Base-by-base conservation (phyloP, 2,329 filamentous ascomycete species). In the Aquanectria penicillioides region DNA sequence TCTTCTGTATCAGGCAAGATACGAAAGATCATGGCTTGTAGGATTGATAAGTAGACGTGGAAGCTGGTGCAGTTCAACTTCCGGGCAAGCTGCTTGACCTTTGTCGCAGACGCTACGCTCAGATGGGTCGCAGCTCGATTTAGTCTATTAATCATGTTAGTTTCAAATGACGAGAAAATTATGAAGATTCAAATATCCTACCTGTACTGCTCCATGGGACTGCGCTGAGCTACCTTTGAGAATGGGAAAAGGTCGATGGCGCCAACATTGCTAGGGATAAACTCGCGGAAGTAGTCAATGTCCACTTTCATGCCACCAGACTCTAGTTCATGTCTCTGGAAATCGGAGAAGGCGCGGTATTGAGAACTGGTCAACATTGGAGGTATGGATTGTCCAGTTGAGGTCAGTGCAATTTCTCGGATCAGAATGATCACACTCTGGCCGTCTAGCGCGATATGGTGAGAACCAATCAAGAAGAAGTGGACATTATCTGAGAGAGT, bases 11-110 rank as follows among this genome's bases (percentile, higher is more conserved):
- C 28, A 8, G 43, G 28, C 5, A 47, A 29, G 23, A 47, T 29
- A n/a, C 28, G 43, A 13, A 34, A 10, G 67, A 65, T 0, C 29
- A 72, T 17, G 17, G 76, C 48, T 4, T 67, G 64, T 57, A 74
- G 68, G 33, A 53, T 55, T 2, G 66, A 65, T 38, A 68, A 52
- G 23, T 31, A 3, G 41, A 38, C 12, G n/a, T 38, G 36, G 18
- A 38, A 38, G 18, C 23, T 38, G 8, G 36, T 38, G 18, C 18
- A 38, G 18, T 38, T 18, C 11, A 22, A 22, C 15, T 38, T 18
- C 4, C 36, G 36, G 10, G 36, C 36, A 4, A 38, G 18, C 11
- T 38, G 36, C 36, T 23, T 38, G 10, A 38, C 23, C 9, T 38
- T n/a, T n/a, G n/a, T n/a, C n/a, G n/a, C n/a, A n/a, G n/a, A n/a